phyloP scores from a whole-genome alignment of 768 basidiomycete genomes.

The Rhodotorula babjevae region DNA sequence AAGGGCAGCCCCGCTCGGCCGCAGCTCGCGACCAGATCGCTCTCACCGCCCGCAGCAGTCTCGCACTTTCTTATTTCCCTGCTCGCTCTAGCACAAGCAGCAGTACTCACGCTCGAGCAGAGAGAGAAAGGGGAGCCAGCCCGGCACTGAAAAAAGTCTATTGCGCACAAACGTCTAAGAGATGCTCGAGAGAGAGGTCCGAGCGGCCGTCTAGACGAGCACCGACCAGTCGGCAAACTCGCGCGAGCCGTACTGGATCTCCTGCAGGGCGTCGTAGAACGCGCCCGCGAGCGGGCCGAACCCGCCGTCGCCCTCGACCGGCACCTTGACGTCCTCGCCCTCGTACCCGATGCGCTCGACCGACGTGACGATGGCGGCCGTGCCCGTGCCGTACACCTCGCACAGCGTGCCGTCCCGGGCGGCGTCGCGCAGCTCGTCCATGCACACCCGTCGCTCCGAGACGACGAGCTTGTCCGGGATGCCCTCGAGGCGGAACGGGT shows the following conservation, averaged over 20 bases:
- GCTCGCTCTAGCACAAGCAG: too few species aligned
- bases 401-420: constrained; percentile 59
- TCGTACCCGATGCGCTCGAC: constrained; percentile 70
- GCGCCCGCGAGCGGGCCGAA: constrained; percentile 22
- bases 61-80: too few species aligned
- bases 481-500: constrained; percentile 47
- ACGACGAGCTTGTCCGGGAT: constrained; percentile 53
- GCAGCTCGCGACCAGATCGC: too few species aligned
- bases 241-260: constrained; percentile 24
- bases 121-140: too few species aligned
- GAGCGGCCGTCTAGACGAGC: not conserved
- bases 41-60: too few species aligned
- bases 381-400: constrained; percentile 81
- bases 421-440: constrained; percentile 54
- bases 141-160: too few species aligned
- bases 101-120: too few species aligned
- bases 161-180: too few species aligned
- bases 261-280: constrained; percentile 15
- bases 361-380: constrained; percentile 68
- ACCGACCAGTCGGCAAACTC: constrained; percentile 1
- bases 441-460: constrained; percentile 59
- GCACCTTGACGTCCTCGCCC: constrained; percentile 53
- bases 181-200: too few species aligned
- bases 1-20: too few species aligned
- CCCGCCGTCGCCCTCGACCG: constrained; percentile 20